Percentiles rank a stretch among this genome's conserved stretches.
These are phyloP conservation scores for Garcia nutans DNA, from an alignment of 345 rosid genomes.

Conservation along the genomic window DNA sequence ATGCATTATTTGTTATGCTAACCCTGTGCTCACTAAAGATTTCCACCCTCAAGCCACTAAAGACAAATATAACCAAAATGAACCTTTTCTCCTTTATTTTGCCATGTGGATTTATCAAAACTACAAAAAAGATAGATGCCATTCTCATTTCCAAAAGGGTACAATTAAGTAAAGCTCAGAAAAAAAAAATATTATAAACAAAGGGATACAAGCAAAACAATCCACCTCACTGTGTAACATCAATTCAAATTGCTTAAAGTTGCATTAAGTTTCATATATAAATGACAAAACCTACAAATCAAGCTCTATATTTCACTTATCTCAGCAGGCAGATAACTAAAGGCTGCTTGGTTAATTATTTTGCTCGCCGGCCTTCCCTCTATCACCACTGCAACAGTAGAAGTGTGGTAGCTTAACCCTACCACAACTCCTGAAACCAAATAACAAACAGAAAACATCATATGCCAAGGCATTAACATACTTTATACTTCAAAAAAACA, in stretches of 20 bases:
- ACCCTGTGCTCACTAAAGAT: not conserved
- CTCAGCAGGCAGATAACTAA: not conserved
- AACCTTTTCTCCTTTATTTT: not conserved
- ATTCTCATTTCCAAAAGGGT: not conserved
- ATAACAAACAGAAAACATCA: not conserved
- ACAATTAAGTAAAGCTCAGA: not conserved
- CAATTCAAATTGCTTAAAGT: not conserved
- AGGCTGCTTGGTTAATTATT: conserved; percentile 2
- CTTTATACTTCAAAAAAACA: not conserved
- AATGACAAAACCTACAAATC: conserved; percentile 2
- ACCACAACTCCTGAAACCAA: conserved; percentile 70
- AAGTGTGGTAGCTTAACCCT: conserved; percentile 90
- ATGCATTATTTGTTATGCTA: not conserved
- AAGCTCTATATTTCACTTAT: not conserved
- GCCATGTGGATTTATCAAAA: not conserved
- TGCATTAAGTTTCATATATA: not conserved
- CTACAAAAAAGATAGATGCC: not conserved
- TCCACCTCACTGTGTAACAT: not conserved
- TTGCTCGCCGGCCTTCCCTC: conserved; percentile 27
- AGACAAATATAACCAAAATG: not conserved
- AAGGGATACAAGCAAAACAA: not conserved
- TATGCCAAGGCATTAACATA: not conserved
- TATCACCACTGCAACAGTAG: conserved; percentile 92
- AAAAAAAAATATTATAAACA: not conserved
- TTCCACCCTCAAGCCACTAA: too few relatives aligned